Conservation (phyloP, 2,329 filamentous ascomycete species). For the Pseudogymnoascus sp. region DNA sequence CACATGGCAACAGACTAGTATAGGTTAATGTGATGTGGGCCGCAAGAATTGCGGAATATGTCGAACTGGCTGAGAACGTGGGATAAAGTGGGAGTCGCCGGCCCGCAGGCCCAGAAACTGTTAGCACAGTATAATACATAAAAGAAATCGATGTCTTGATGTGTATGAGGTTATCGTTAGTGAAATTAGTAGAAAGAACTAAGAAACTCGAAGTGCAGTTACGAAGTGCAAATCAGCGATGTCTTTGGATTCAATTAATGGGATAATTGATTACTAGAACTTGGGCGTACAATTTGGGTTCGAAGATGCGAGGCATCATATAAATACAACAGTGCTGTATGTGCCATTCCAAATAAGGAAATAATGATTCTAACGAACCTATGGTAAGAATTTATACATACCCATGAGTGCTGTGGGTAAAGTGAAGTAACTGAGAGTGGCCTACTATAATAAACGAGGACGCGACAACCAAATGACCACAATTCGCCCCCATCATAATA, state of each 20-base stretch:
- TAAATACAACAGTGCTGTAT: no score
- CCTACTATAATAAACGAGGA: neutral
- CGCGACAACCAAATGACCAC: neutral
- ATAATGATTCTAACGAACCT: neutral
- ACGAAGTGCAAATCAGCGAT: neutral
- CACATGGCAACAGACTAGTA: neutral
- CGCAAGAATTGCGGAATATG: constrained; percentile 1
- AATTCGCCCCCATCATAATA: neutral
- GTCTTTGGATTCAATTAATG: neutral
- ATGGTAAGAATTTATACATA: neutral
- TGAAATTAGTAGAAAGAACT: neutral
- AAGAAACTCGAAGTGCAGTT: neutral
- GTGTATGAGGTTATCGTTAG: neutral
- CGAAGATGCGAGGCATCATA: neutral
- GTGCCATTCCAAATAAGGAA: neutral
- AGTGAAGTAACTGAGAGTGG: neutral
- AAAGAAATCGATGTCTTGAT: neutral
- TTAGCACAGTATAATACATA: neutral
- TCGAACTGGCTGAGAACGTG: neutral
- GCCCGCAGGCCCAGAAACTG: neutral
- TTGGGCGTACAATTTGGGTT: neutral
- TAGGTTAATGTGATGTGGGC: neutral
- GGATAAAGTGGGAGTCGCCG: neutral
- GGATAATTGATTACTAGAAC: neutral
- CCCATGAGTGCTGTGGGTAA: neutral